Base-by-base conservation (phyloP, 2,329 filamentous ascomycete species). In the Alternaria brassicae region DNA sequence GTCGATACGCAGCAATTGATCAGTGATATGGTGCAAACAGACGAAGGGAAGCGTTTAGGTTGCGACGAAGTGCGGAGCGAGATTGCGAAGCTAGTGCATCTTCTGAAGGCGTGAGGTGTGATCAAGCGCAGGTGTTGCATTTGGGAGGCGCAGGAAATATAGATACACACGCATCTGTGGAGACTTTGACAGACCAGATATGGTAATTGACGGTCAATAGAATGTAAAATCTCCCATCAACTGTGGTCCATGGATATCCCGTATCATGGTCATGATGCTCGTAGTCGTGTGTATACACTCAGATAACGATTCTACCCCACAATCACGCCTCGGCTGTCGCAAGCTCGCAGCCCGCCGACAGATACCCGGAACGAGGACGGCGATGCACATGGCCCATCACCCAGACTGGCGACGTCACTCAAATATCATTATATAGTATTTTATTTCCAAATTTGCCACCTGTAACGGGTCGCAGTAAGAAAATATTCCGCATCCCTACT, bases 391-490 rank as follows among this genome's bases (percentile, higher is more conserved):
- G 3, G 12, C 0, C 15, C 6, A 19, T 2, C 4, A 2, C 9
- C 4, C 15, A 17, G 1, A 6, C 13, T 1, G 1, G 28, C 17
- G 12, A n/a, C n/a, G n/a, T n/a, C n/a, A n/a, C n/a, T n/a, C 2
- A 0, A 17, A 1, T 28, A 15, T 3, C 1, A 9, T 13, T 68
- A 69, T 69, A 63, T 27, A 9, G 3, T 6, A 6, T 19, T 2
- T 41, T 47, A 52, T 50, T 52, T 41, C 0, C 30, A 49, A 62
- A 27, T 44, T 60, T 47, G 40, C 37, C 58, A 77, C 74, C 73
- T 77, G 74, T 76, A 68, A 69, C 51, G 74, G 74, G 74, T 77
- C 71, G 65, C 58, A 10, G 37, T 65, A 60, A 71, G 73, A 74
- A 76, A 72, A 70, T 72, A 58, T 59, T 68, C 67, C 69, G 69